Base-by-base conservation (phyloP, 1,284 basidiomycete genomes). In the Malassezia cuniculi region DNA sequence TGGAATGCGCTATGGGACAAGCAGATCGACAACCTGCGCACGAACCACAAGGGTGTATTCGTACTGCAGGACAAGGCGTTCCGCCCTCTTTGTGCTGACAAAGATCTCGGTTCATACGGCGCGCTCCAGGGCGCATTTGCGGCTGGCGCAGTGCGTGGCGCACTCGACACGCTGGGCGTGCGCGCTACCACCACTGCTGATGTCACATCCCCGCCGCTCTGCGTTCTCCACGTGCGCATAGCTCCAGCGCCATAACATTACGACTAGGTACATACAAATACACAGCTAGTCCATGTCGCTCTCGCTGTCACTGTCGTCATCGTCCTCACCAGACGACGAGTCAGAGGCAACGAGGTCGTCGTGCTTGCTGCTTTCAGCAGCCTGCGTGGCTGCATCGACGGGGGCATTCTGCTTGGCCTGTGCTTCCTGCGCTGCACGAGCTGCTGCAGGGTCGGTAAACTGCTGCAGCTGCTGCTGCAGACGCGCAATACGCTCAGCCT, bases 1-100 rank as follows among this genome's bases (percentile, higher is more conserved):
- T 87, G 85, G 85, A 73, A 74, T 0, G 74, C 78, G 3, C 79
- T 78, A 40, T 87, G 81, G 81, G 81, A 85, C 42, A 89, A 90
- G 62, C 89, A 93, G 67, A 85, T 93, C 1, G 87, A 94, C 64
- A 93, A 93, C 64, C 71, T 94, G 32, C 76, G 87, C 31, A 94
- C 87, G 7, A 94, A 94, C 66, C 87, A 93, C 68, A 72, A 87
- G 85, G 87, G 89, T 9, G 79, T 90, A 4, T 94, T 87, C 54
- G 87, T 94, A 2, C 72, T 94, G 1, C 85, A 90, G 69, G 86
- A 90, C 53, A 84, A 87, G 52, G 68, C 77, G 0, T 93, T 93
- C 71, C 83, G 81, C 51, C 84, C 87, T 0, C 77, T 93, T n/a
- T n/a, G n/a, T n/a, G n/a, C n/a, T n/a, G n/a, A n/a, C 31, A 66